Evolutionary conservation across 176 grass and related monocot genomes (phyloP), one percentile per base, ranked within the genome.

Genomic region (Guadua angustifolia): DNA sequence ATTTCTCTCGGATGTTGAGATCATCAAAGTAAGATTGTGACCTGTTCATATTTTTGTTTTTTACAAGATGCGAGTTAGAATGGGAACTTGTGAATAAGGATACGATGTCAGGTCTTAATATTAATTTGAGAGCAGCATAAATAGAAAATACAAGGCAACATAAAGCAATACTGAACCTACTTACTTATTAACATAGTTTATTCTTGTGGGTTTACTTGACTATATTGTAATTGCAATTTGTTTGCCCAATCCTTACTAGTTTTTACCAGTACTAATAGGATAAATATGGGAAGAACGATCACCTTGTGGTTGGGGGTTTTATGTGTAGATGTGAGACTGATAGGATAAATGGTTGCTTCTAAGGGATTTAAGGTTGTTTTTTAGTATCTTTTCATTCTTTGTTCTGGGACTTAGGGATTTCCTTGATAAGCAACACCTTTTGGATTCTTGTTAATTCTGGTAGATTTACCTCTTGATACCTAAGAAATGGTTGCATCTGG

Each of bases 1-100:
- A n/a, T n/a, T 87, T 98, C 84, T 80, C 89, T 56, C 86, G 93
- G 67, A 91, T 98, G 36, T 78, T 95, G 87, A 95, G 85, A 91
- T 92, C 91, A 35, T 98, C 96, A 66, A 95, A 92, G n/a, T n/a
- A n/a, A n/a, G n/a, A n/a, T n/a, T n/a, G n/a, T n/a, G n/a, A n/a
- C n/a, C n/a, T n/a, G n/a, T 47, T 64, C 67, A 15, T 47, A 5
- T n/a, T 18, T 69, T 33, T n/a, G n/a, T n/a, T 75, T 71, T 88
- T 9, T 51, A 36, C 13, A 58, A 19, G 5, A 16, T 33, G 4
- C 10, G 2, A 4, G 39, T 18, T 49, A 74, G 26, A 4, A 51
- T 33, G 11, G 46, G 70, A 36, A 42, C 12, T 53, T 66, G 8
- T 36, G 55, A 69, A 11, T 6, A 57, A 47, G 9, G 13, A 64